A percentile compares a stretch with the other conserved stretches of the same genome.
phyloP scores from a whole-genome alignment of 148 eudicot species.

The Persicaria maculosa region DNA sequence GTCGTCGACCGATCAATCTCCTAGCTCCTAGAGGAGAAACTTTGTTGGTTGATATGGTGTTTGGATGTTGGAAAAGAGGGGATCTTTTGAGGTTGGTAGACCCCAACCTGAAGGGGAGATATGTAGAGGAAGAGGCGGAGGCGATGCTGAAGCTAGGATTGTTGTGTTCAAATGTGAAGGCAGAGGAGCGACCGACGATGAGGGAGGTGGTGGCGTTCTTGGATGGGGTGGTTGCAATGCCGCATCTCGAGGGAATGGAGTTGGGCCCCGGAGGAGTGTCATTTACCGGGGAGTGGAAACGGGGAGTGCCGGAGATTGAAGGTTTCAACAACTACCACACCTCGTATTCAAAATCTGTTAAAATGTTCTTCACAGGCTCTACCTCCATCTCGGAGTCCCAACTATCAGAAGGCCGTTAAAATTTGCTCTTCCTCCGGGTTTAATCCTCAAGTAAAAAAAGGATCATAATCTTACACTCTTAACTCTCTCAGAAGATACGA shows the following conservation, averaged over 20 bases:
- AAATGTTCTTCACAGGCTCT: background rate
- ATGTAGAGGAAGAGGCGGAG: constrained; percentile 1
- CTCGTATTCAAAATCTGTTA: background rate
- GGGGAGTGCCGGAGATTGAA: background rate
- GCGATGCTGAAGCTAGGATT: constrained; percentile 32
- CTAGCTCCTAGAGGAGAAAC: background rate
- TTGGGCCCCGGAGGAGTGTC: background rate
- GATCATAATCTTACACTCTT: no score
- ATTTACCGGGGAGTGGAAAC: background rate
- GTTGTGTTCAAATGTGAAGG: constrained; percentile 24
- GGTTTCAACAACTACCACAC: background rate
- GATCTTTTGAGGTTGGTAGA: constrained; percentile 1
- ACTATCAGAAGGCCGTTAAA: background rate
- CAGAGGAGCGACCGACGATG: constrained; percentile 11
- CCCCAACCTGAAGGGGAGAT: background rate
- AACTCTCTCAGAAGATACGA: no score
- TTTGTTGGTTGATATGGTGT: constrained; percentile 11
- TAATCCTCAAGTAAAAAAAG: no score
- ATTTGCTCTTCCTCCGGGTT: background rate
- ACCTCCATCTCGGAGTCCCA: background rate
- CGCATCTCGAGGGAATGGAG: background rate
- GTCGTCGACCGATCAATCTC: constrained; percentile 11
- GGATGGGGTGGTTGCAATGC: background rate
- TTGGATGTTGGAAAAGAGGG: constrained; percentile 5
- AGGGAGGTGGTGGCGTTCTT: background rate